Conservation (phyloP, 1,284 basidiomycete species). For the Termitomyces sp. region DNA sequence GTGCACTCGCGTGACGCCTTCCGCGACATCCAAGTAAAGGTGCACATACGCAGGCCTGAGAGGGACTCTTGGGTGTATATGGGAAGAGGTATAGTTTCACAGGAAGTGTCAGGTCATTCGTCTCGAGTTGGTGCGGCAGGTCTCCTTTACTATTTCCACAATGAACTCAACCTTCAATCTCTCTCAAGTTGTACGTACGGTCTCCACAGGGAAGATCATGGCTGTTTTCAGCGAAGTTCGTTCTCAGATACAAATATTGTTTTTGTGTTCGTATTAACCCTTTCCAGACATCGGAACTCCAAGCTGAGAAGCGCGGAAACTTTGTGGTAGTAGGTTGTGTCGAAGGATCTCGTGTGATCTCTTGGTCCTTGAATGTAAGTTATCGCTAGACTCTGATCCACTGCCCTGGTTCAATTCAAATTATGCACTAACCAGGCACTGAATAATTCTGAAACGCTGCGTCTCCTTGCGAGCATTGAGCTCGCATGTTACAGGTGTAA, state of each 20-base stretch:
- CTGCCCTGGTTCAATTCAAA: not conserved
- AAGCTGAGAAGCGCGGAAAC: conserved; percentile 79
- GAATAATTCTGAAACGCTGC: conserved; percentile 75
- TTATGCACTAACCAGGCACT: conserved; percentile 45
- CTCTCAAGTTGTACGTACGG: conserved; percentile 57
- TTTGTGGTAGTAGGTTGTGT: conserved; percentile 77
- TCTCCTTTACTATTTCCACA: conserved; percentile 4
- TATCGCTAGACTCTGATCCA: not conserved
- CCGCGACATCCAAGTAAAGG: conserved; percentile 74
- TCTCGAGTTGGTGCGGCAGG: conserved; percentile 65
- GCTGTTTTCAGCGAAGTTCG: conserved; percentile 66
- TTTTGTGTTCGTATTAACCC: not conserved
- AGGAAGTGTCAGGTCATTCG: conserved; percentile 65
- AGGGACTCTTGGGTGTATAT: conserved; percentile 77
- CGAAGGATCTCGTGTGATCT: conserved; percentile 64
- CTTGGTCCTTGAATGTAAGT: conserved; percentile 78
- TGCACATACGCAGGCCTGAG: conserved; percentile 74
- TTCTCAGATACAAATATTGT: conserved; percentile 12
- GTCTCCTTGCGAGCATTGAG: conserved; percentile 73
- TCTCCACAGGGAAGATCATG: conserved; percentile 61
- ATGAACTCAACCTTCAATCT: not conserved
- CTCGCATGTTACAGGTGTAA: conserved; percentile 74
- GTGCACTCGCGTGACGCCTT: conserved; percentile 47
- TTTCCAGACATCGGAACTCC: conserved; percentile 58
- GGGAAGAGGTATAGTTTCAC: conserved; percentile 66